Evolutionary conservation across 352 stramenopile genomes (phyloP).

Genomic region (Thalassiosira allenii): DNA sequence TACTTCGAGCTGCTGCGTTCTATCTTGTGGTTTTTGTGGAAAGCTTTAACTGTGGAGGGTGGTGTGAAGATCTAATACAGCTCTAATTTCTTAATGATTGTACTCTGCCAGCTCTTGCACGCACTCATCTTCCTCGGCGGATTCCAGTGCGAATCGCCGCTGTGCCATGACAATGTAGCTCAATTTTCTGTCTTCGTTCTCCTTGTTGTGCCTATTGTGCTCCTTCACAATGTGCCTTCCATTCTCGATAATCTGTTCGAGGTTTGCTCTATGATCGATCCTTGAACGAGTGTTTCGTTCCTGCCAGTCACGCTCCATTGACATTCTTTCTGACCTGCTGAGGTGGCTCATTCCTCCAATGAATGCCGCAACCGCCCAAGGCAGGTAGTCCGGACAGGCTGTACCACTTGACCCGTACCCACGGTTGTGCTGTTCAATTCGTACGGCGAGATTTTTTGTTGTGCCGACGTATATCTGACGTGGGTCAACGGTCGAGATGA

Average conservation of each 20-base stretch:
- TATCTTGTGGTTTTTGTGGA: no score
- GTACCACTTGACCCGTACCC: conserved; percentile 13
- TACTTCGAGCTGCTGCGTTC: no score
- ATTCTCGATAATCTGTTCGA: background rate
- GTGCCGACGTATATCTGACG: conserved; percentile 24
- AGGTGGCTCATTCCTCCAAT: conserved; percentile 25
- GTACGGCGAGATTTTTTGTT: conserved; percentile 6
- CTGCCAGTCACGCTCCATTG: background rate
- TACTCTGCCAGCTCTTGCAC: no score
- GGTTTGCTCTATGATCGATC: background rate
- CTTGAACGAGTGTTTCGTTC: conserved; percentile 2
- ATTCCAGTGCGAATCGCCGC: no score
- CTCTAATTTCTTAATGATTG: no score
- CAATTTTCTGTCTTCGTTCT: conserved; percentile 29
- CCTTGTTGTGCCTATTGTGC: conserved; percentile 6
- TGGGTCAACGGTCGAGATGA: conserved; percentile 2
- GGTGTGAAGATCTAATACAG: no score
- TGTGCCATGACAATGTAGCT: no score
- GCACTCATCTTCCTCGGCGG: no score
- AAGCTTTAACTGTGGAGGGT: no score
- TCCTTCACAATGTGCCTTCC: background rate
- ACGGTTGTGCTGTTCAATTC: conserved; percentile 8
- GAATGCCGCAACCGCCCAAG: conserved; percentile 17
- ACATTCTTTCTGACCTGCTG: background rate
- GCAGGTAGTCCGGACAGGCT: background rate